Conservation (phyloP, 2,329 filamentous ascomycete genomes). For the Bipolaris sorokiniana region DNA sequence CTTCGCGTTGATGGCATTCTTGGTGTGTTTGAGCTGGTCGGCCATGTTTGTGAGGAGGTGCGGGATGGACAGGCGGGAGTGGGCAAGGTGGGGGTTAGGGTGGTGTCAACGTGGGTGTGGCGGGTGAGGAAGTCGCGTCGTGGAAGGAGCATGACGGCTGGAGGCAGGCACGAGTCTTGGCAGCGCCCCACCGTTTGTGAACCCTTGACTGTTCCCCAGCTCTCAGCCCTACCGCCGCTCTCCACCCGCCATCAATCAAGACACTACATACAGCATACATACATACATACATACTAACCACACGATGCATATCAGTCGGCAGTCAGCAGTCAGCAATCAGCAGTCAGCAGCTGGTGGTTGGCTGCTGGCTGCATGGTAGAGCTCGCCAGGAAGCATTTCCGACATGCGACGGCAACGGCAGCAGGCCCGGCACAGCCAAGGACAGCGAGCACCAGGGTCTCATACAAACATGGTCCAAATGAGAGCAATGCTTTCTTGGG, state of each 20-base stretch:
- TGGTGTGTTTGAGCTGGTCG: slow-evolving; percentile 34
- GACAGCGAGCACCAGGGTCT: too few relatives aligned
- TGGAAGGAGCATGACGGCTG: slow-evolving; percentile 16
- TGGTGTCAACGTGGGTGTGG: slow-evolving; percentile 6
- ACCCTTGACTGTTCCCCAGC: slow-evolving; percentile 14
- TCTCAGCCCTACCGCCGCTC: slow-evolving; percentile 22
- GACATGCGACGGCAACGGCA: too few relatives aligned
- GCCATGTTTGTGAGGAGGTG: slow-evolving; percentile 24
- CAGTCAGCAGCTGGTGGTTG: too few relatives aligned
- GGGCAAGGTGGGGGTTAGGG: not conserved
- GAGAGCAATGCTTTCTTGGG: not conserved
- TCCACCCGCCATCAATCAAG: too few relatives aligned
- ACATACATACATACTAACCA: not conserved
- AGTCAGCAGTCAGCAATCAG: too few relatives aligned
- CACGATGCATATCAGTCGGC: not conserved
- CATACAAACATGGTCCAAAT: not conserved
- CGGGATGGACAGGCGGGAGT: not conserved
- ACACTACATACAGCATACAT: too few relatives aligned
- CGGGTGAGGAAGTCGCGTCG: slow-evolving; percentile 17
- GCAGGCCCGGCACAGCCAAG: too few relatives aligned
- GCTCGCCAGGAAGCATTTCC: too few relatives aligned
- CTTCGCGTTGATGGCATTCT: slow-evolving; percentile 35
- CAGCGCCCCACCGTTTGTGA: slow-evolving; percentile 15
- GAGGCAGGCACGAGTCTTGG: slow-evolving; percentile 20
- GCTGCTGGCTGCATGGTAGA: too few relatives aligned